phyloP scores from a whole-genome alignment of 345 rosid genomes.

The Citrus maxima region DNA sequence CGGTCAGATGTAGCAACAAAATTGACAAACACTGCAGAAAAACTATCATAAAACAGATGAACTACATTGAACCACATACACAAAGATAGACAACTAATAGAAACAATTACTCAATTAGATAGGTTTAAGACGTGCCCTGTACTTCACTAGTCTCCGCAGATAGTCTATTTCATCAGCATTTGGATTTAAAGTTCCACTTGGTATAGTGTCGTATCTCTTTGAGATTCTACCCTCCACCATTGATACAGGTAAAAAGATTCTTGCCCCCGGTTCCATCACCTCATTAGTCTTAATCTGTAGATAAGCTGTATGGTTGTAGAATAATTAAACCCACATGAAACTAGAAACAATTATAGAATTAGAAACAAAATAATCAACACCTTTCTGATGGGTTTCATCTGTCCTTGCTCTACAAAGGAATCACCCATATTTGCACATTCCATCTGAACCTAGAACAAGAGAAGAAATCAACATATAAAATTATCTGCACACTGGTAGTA shows the following conservation, averaged over 20 bases:
- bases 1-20: background rate
- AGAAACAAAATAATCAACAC: conserved; percentile 21
- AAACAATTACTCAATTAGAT: background rate
- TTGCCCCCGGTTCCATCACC: conserved; percentile 67
- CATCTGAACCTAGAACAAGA: conserved; percentile 47
- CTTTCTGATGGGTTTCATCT: conserved; percentile 47
- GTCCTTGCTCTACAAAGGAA: conserved; percentile 22
- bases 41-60: background rate
- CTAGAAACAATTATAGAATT: background rate
- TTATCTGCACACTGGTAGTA: background rate
- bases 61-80: background rate
- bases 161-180: conserved; percentile 90
- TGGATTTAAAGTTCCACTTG: conserved; percentile 84
- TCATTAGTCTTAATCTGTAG: conserved; percentile 68
- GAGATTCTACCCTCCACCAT: conserved; percentile 67
- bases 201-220: conserved; percentile 79
- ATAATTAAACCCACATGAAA: conserved; percentile 26
- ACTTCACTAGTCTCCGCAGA: conserved; percentile 86
- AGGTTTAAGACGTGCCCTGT: conserved; percentile 49
- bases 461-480: background rate
- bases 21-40: background rate
- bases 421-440: conserved; percentile 31
- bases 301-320: conserved; percentile 34
- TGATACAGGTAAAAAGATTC: conserved; percentile 67
- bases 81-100: background rate